Base-by-base conservation (phyloP, 1,284 basidiomycete genomes). In the Fomes fomentarius region DNA sequence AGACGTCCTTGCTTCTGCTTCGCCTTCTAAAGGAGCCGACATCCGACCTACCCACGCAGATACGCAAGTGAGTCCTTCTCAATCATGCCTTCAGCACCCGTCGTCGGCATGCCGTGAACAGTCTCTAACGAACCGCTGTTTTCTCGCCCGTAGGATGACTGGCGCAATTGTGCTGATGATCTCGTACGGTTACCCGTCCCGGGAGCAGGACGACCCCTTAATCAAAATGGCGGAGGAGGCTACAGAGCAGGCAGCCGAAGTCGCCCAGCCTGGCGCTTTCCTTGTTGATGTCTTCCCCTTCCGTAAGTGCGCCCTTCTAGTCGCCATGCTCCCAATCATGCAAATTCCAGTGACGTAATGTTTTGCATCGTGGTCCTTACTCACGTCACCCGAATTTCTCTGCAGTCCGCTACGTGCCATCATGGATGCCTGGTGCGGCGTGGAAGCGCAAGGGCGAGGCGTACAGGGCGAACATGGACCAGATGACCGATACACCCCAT, bases 391-490 rank as follows among this genome's bases (percentile, higher is more conserved):
- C 21, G 21, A 24, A 63, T 72, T 24, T 63, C 71, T 24, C 21
- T 50, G 14, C 51, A 86, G 85, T 88, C 64, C 75, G 76, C 44
- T 73, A 85, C 58, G 61, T 87, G 42, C 85, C 85, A 11, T 67
- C 72, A 9, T 88, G 86, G 85, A 75, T 86, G 58, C 86, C 85
- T 22, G 85, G 86, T 24, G 81, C 84, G 12, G 72, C 71, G 10
- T 89, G 86, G 73, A 80, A 81, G 63, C 71, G 61, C 52, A 78
- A 71, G 52, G 84, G 85, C 0, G 72, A 71, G 42, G 67, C 71
- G 45, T 85, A 83, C 79, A 72, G 74, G 19, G 66, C 66, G 2
- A 82, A 78, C 0, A 72, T 86, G 46, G 62, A 71, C 17, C 74
- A 81, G 35, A 76, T 83, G 78, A 79, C 81, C 37, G 76, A 82